Base-by-base conservation (phyloP, 805 yeast species). In the Tetrapisispora phaffii region DNA sequence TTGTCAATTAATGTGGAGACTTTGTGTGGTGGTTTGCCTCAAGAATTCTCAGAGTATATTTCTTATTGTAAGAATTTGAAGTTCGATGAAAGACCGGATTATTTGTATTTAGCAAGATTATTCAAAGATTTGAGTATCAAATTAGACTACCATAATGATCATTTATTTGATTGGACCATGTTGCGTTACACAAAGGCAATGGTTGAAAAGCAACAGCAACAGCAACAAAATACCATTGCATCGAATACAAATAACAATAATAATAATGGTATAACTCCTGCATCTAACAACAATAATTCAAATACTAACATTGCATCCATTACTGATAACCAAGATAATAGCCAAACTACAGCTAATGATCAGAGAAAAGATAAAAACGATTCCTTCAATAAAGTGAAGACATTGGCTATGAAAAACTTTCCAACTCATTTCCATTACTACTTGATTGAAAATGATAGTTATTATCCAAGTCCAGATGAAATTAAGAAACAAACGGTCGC, bases 61-160 rank as follows among this genome's bases (percentile, higher is more conserved):
- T 79, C 83, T 57, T 93, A 93, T 65, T 85, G 94, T 49, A 85
- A 93, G 57, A 83, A 94, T 49, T 76, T 93, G 57, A 77, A 96
- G 53, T 93, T 93, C 58, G 98, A 93, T 59, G 98, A 93, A 65
- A 87, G 89, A 64, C 98, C 98, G 10, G 97, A 93, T 68, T 93
- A 93, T 66, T 75, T 80, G 37, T 90, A 83, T 63, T 75, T 93
- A 66, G 84, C 97, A 59, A 83, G 87, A 64, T 73, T 90, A 48
- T 84, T 93, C 68, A 80, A 97, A 60, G 97, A 93, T 62, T 73
- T 93, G 57, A 88, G 88, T 63, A 74, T 87, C 52, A 79, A 94
- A 53, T 93, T 90, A 63, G 87, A 86, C 50, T 90, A 87, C 66
- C 80, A 83, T 56, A 90, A 90, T 66, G 98, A 93, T 68, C 94